These are phyloP conservation scores for Combretum micranthum DNA, from an alignment of 345 rosid species.

Conservation along the genomic window DNA sequence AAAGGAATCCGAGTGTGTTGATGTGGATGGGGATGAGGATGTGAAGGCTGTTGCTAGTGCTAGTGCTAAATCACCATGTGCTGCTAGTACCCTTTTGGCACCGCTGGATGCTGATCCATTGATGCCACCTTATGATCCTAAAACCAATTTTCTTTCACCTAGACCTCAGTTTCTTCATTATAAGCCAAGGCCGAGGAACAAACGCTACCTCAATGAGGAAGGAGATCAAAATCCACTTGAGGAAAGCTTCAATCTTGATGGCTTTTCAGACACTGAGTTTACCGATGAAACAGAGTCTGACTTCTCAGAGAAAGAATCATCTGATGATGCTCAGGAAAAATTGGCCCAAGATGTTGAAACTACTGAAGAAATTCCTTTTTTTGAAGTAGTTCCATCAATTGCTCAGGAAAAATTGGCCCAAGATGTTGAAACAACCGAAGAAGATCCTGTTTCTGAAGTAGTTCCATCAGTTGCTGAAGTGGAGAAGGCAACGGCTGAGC, in stretches of 20 bases:
- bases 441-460: too few species aligned
- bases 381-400: constrained; percentile 11
- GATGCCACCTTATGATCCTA: constrained; percentile 51
- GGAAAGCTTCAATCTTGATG: constrained; percentile 40
- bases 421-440: too few species aligned
- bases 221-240: constrained; percentile 38
- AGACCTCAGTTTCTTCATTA: constrained; percentile 61
- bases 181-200: constrained; percentile 55
- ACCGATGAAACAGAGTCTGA: constrained; percentile 43
- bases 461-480: constrained; percentile 16
- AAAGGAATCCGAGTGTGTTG: constrained; percentile 4
- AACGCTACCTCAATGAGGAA: constrained; percentile 25
- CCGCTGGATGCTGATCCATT: constrained; percentile 55
- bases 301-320: constrained; percentile 27
- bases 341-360: constrained; percentile 21
- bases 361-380: constrained; percentile 26
- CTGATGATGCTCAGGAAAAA: constrained; percentile 26
- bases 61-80: constrained; percentile 7
- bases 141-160: constrained; percentile 52
- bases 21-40: constrained; percentile 41
- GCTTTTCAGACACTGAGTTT: constrained; percentile 39
- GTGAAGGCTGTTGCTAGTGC: constrained; percentile 29
- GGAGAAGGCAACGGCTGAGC: constrained; percentile 17
- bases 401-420: too few species aligned
- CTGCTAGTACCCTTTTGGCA: constrained; percentile 35